Percentiles rank a stretch among this genome's conserved stretches.
Conservation (phyloP, 257 asterid species). For the Datura wrightii region DNA sequence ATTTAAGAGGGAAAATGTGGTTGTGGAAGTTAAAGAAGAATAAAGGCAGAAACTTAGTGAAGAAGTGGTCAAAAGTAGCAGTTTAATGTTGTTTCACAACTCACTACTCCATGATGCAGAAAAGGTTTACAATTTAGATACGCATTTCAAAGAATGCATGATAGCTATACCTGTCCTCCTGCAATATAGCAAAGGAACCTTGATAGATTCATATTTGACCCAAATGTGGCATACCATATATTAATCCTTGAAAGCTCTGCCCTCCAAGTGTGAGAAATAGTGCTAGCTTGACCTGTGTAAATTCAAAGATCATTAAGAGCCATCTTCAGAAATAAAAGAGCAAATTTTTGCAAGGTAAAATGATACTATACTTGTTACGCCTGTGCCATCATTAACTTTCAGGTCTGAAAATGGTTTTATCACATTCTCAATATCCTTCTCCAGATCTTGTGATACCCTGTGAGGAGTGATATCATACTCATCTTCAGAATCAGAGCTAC, state of each 20-base stretch:
- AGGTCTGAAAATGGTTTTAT: constrained; percentile 64
- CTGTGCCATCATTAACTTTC: constrained; percentile 56
- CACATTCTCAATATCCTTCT: constrained; percentile 54
- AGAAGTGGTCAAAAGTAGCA: background rate
- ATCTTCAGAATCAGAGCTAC: constrained; percentile 71
- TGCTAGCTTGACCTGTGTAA: constrained; percentile 47
- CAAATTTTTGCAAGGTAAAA: background rate
- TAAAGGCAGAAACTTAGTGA: background rate
- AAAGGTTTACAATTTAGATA: background rate
- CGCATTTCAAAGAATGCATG: background rate
- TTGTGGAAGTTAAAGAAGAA: constrained; percentile 14
- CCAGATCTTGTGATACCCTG: constrained; percentile 42
- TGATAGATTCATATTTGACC: constrained; percentile 77
- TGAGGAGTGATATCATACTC: constrained; percentile 47
- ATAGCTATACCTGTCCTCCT: constrained; percentile 82
- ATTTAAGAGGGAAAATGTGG: background rate
- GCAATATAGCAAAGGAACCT: constrained; percentile 83
- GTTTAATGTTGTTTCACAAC: background rate
- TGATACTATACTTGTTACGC: constrained; percentile 34
- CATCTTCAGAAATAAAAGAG: constrained; percentile 23
- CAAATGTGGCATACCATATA: constrained; percentile 87
- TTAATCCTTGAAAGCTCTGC: constrained; percentile 65
- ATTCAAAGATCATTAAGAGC: constrained; percentile 33
- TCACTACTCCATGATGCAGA: background rate
- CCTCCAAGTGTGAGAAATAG: constrained; percentile 63